Base-by-base conservation (phyloP, 768 basidiomycete genomes). In the Mycena indigotica region DNA sequence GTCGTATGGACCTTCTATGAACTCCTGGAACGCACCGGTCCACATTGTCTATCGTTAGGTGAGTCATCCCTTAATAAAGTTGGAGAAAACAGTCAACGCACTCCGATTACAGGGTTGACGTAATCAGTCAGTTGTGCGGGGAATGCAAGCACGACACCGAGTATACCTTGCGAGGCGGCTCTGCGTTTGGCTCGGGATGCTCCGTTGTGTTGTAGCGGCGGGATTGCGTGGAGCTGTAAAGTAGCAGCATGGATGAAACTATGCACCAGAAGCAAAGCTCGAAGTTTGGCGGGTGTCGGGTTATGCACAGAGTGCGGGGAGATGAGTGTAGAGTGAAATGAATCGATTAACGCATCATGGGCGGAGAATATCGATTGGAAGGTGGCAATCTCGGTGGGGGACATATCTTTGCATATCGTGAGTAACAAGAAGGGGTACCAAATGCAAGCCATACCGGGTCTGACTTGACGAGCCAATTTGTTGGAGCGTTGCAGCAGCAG, bases 401-500 rank as follows among this genome's bases (percentile, higher is more conserved):
- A 28, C 19, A 57, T 46, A 46, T 46, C 44, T 46, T 10, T 10
- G 23, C 15, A 8, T 46, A 46, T 46, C 23, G 8, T 15, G 44
- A 46, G 15, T 8, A 10, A 46, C 23, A 16, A 24, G 23, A 16
- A 10, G 15, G 44, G 10, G 28, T 10, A 19, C 13, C 8, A 19
- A 6, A 19, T 12, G 23, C 25, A 39, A 28, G 66, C 70, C 28
- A 52, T 75, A 46, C 76, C 69, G 28, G 65, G 50, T 25, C 32
- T 54, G 41, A 65, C 71, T 26, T 66, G 72, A 3, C 65, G 63
- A 5, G 65, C 65, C 17, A 77, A 57, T 23, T 62, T 45, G 10
- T 60, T 58, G 1, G 71, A 73, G 38, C 75, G 67, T 21, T 76
- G 67, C 52, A 75, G 74, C 3, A 80, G 65, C 5, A 76, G 62